Evolutionary conservation across 768 basidiomycete species (phyloP).

Genomic region (Pleurotus tuoliensis): DNA sequence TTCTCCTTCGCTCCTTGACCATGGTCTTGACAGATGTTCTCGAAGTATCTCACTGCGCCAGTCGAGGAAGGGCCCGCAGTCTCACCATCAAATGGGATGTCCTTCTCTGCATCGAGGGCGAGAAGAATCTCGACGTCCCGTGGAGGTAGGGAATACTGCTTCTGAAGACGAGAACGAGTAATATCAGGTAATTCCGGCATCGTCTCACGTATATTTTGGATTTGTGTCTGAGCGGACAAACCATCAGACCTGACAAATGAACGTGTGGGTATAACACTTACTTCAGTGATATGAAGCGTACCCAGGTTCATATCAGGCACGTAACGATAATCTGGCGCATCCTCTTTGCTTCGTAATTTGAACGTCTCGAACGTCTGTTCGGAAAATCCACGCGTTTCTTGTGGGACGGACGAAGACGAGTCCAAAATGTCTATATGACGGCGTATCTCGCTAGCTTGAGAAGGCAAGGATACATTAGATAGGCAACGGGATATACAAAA

Average conservation of each 20-base stretch:
- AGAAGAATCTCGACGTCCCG: slow-evolving; percentile 77
- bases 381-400: slow-evolving; percentile 92
- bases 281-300: slow-evolving; percentile 55
- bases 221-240: slow-evolving; percentile 47
- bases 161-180: slow-evolving; percentile 54
- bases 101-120: slow-evolving; percentile 60
- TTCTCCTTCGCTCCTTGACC: neutral
- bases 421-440: slow-evolving; percentile 67
- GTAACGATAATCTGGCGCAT: slow-evolving; percentile 93
- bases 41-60: slow-evolving; percentile 78
- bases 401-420: slow-evolving; percentile 43
- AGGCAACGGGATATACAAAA: neutral
- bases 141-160: slow-evolving; percentile 42
- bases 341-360: slow-evolving; percentile 83
- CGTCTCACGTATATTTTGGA: slow-evolving; percentile 42
- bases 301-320: slow-evolving; percentile 98
- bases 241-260: too few species aligned
- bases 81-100: slow-evolving; percentile 61
- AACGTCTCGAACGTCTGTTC: slow-evolving; percentile 80
- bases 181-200: slow-evolving; percentile 79
- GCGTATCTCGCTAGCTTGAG: slow-evolving; percentile 70
- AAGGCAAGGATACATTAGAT: neutral
- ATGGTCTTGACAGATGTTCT: slow-evolving; percentile 48
- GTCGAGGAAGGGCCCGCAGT: slow-evolving; percentile 11
- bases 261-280: slow-evolving; percentile 16